Evolutionary conservation across 2,329 filamentous ascomycete species (phyloP).

Genomic region (Sclerotiophoma versabilis): DNA sequence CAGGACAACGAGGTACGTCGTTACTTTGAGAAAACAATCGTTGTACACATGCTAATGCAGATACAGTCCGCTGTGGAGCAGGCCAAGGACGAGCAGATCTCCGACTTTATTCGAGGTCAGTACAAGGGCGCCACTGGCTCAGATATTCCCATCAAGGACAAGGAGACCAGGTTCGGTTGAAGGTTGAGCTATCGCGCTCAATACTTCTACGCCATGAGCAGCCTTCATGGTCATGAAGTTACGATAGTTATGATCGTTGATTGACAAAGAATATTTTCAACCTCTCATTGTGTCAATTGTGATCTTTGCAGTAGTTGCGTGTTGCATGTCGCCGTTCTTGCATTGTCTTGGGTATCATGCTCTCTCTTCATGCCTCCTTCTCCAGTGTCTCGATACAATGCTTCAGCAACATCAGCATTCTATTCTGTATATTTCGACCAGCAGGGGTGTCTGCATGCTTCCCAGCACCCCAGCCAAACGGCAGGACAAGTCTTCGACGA

Average conservation of each 20-base stretch:
- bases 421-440: slow-evolving; percentile 39
- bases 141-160: slow-evolving; percentile 75
- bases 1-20: slow-evolving; percentile 62
- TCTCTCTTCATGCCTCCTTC: slow-evolving; percentile 11
- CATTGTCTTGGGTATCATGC: not conserved
- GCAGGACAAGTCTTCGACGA: slow-evolving; percentile 51
- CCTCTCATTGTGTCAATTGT: not conserved
- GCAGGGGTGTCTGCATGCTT: slow-evolving; percentile 42
- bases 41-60: slow-evolving; percentile 18
- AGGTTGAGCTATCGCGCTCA: not conserved
- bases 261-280: slow-evolving; percentile 7
- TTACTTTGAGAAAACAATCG: not conserved
- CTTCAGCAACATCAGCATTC: slow-evolving; percentile 38
- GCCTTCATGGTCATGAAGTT: slow-evolving; percentile 18
- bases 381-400: slow-evolving; percentile 37
- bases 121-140: slow-evolving; percentile 74
- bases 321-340: not conserved
- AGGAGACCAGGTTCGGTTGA: slow-evolving; percentile 56
- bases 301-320: not conserved
- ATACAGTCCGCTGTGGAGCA: slow-evolving; percentile 71
- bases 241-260: slow-evolving; percentile 22
- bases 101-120: slow-evolving; percentile 72
- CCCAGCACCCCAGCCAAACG: slow-evolving; percentile 55
- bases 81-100: slow-evolving; percentile 82
- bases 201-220: slow-evolving; percentile 5